These are phyloP conservation scores for Scleroderma citrinum DNA, from an alignment of 768 basidiomycete genomes.

Conservation along the genomic window DNA sequence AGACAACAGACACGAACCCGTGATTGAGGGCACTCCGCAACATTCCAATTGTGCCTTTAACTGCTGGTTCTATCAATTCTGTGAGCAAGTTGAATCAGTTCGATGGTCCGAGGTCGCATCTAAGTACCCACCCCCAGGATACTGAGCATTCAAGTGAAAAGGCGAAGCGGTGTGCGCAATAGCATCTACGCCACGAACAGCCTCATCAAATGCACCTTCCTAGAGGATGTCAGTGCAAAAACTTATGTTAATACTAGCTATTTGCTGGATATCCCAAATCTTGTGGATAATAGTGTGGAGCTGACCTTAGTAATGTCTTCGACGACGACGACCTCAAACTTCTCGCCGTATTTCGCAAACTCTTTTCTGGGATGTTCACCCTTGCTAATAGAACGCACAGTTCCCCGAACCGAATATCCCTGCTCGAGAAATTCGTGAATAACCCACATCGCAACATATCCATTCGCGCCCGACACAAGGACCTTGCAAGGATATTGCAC, in stretches of 20 bases:
- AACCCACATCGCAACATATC: constrained; percentile 46
- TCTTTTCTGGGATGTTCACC: constrained; percentile 47
- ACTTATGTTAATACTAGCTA: background rate
- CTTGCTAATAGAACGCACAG: constrained; percentile 60
- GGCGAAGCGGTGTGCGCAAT: constrained; percentile 70
- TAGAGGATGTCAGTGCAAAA: constrained; percentile 13
- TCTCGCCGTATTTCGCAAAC: constrained; percentile 49
- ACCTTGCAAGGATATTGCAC: constrained; percentile 22
- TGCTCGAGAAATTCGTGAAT: constrained; percentile 49
- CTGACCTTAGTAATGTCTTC: constrained; percentile 57
- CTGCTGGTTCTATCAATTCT: constrained; percentile 68
- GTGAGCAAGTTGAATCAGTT: background rate
- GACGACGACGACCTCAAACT: constrained; percentile 61
- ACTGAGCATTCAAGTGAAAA: constrained; percentile 39
- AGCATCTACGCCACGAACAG: constrained; percentile 68
- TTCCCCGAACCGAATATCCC: constrained; percentile 60
- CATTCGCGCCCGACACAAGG: constrained; percentile 25
- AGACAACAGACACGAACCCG: constrained; percentile 29
- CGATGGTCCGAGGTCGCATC: background rate
- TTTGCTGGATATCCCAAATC: background rate
- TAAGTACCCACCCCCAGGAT: constrained; percentile 32
- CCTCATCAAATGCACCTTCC: constrained; percentile 73
- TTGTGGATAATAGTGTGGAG: background rate
- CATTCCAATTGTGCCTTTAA: constrained; percentile 62
- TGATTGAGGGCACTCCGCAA: constrained; percentile 53